phyloP scores from a whole-genome alignment of 441 rosid genomes.

The Populus hybrid region DNA sequence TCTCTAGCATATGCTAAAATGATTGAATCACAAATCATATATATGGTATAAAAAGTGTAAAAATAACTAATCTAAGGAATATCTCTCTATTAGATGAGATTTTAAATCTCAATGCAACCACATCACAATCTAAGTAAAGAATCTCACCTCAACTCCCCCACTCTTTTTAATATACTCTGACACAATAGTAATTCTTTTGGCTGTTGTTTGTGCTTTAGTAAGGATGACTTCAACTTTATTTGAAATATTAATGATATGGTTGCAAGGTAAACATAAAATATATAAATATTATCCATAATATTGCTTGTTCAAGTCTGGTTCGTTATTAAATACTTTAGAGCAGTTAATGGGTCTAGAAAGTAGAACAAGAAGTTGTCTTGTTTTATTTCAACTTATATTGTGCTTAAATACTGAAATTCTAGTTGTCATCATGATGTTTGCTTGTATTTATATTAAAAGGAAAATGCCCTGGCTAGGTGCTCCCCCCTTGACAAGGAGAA shows the following conservation, averaged over 20 bases:
- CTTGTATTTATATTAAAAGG: too few relatives aligned
- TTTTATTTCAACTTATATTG: neutral
- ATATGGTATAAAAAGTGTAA: too few relatives aligned
- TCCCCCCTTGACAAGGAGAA: too few relatives aligned
- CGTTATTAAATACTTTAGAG: neutral
- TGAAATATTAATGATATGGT: constrained; percentile 21
- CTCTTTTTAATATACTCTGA: too few relatives aligned
- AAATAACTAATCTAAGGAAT: too few relatives aligned
- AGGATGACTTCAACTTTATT: constrained; percentile 93
- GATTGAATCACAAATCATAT: too few relatives aligned
- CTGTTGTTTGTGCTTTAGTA: constrained; percentile 80
- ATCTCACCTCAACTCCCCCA: too few relatives aligned
- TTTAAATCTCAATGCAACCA: too few relatives aligned
- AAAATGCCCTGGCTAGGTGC: too few relatives aligned
- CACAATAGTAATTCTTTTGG: constrained; percentile 47
- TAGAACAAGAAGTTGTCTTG: neutral
- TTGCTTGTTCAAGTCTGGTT: neutral
- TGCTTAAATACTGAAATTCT: neutral
- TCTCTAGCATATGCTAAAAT: neutral
- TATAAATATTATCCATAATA: neutral
- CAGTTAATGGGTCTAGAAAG: neutral
- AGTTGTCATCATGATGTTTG: neutral
- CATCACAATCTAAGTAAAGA: too few relatives aligned
- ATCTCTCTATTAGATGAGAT: too few relatives aligned
- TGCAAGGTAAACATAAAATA: neutral